Conservation (phyloP, 2,329 filamentous ascomycete genomes). For the Zasmidium cellare region DNA sequence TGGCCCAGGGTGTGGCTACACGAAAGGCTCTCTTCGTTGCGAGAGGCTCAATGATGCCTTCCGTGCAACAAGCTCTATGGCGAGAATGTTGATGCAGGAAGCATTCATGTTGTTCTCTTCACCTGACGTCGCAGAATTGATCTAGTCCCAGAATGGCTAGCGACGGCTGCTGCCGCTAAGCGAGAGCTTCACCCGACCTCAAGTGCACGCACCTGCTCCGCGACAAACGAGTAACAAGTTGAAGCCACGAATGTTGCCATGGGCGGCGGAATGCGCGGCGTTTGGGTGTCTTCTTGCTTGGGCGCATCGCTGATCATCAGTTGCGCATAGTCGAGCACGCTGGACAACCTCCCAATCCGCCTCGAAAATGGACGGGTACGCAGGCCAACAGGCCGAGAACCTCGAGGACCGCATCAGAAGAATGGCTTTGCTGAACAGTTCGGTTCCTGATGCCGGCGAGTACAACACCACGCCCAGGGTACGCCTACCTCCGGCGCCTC, state of each 20-base stretch:
- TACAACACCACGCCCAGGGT: conserved; percentile 9
- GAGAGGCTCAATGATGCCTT: too few species aligned
- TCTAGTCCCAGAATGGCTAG: too few species aligned
- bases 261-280: not conserved
- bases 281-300: not conserved
- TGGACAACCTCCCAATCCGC: not conserved
- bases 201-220: not conserved
- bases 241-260: not conserved
- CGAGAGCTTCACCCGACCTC: too few species aligned
- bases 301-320: not conserved
- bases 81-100: too few species aligned
- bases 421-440: conserved; percentile 59
- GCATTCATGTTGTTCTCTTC: too few species aligned
- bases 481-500: conserved; percentile 10
- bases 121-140: too few species aligned
- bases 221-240: not conserved
- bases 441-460: conserved; percentile 12
- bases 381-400: conserved; percentile 16
- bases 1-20: too few species aligned
- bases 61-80: too few species aligned
- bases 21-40: too few species aligned
- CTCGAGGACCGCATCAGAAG: conserved; percentile 61
- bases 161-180: too few species aligned
- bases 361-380: conserved; percentile 20
- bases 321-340: not conserved